These are phyloP conservation scores for Neocucurbitaria cava DNA, from an alignment of 2,329 filamentous ascomycete genomes.

Conservation along the genomic window DNA sequence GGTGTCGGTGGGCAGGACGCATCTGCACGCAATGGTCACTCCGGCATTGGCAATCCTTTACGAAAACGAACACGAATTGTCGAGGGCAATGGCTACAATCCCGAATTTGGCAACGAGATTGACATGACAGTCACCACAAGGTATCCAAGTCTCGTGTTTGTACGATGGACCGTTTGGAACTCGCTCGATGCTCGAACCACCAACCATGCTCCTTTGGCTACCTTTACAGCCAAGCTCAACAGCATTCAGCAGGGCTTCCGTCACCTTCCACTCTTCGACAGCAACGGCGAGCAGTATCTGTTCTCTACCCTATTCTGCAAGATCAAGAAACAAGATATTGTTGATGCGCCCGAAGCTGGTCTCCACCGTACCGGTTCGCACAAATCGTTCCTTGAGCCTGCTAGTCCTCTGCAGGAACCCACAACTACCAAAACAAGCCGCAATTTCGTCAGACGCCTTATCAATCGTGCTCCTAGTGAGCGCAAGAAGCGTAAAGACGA, in stretches of 20 bases:
- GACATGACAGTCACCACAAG: constrained; percentile 88
- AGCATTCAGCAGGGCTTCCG: constrained; percentile 92
- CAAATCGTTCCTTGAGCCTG: constrained; percentile 35
- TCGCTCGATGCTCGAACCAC: constrained; percentile 78
- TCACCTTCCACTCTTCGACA: constrained; percentile 86
- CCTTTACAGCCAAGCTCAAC: constrained; percentile 89
- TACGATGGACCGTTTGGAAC: constrained; percentile 91
- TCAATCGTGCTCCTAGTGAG: constrained; percentile 53
- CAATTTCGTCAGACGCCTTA: constrained; percentile 51
- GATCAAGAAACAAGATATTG: constrained; percentile 69
- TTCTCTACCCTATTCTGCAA: constrained; percentile 95
- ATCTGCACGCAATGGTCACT: constrained; percentile 68
- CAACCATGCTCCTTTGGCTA: constrained; percentile 73
- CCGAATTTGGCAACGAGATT: constrained; percentile 81
- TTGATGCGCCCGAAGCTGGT: constrained; percentile 48
- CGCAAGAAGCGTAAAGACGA: constrained; percentile 47
- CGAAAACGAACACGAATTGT: constrained; percentile 82
- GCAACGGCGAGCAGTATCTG: constrained; percentile 88
- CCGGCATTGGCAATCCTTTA: constrained; percentile 74
- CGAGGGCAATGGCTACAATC: constrained; percentile 91
- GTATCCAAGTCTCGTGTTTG: constrained; percentile 90
- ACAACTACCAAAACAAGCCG: constrained; percentile 39
- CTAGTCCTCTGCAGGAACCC: constrained; percentile 39
- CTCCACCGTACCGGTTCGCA: constrained; percentile 28
- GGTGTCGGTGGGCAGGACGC: constrained; percentile 71